These are phyloP conservation scores for Tarenaya hassleriana DNA, from an alignment of 345 rosid species.

Conservation along the genomic window DNA sequence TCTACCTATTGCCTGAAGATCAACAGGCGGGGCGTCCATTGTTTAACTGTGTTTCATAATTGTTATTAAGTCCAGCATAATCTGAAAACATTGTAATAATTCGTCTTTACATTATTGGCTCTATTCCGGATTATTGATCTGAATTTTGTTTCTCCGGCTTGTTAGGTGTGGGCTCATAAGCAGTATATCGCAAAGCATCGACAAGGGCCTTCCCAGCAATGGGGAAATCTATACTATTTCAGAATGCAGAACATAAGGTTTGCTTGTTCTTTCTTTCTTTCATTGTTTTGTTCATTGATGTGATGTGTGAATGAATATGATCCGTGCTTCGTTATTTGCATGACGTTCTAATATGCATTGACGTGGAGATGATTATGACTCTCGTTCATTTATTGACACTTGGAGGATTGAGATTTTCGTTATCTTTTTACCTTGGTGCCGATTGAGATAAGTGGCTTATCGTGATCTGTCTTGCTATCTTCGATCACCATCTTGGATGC, in stretches of 20 bases:
- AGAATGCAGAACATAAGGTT: slow-evolving; percentile 95
- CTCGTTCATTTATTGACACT: no score
- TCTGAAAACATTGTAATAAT: slow-evolving; percentile 1
- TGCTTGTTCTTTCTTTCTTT: neutral
- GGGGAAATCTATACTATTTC: slow-evolving; percentile 95
- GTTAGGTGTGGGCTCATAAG: slow-evolving; percentile 96
- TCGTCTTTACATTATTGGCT: neutral
- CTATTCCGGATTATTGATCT: neutral
- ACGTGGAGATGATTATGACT: no score
- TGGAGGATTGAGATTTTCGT: no score
- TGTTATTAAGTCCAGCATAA: neutral
- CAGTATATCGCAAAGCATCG: slow-evolving; percentile 84
- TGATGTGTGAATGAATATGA: no score
- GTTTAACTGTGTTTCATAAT: neutral
- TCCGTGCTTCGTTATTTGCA: no score
- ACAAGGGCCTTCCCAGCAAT: slow-evolving; percentile 85
- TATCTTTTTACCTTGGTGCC: no score
- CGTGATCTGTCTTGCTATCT: no score
- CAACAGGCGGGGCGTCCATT: slow-evolving; percentile 54
- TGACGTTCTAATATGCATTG: no score
- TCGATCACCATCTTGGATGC: no score
- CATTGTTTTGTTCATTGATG: no score
- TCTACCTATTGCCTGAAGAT: slow-evolving; percentile 73
- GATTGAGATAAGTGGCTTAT: no score
- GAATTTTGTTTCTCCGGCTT: slow-evolving; percentile 22